These are phyloP conservation scores for Boletellus dicymbophilus DNA, from an alignment of 1,284 basidiomycete genomes.

Conservation along the genomic window DNA sequence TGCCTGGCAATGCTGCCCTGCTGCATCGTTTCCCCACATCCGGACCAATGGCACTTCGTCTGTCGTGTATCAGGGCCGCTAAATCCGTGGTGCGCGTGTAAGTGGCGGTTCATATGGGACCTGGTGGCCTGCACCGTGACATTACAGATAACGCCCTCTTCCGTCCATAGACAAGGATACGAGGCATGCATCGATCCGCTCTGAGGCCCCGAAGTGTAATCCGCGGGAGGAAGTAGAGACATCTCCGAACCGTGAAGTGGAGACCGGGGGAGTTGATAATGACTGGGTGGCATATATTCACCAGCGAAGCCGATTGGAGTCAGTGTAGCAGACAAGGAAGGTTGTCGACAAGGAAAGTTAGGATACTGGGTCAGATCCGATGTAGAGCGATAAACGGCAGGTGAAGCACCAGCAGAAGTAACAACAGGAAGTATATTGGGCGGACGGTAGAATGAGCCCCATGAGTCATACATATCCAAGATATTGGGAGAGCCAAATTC, in stretches of 20 bases:
- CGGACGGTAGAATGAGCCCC: conserved; percentile 1
- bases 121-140: conserved; percentile 25
- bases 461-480: conserved; percentile 3
- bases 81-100: conserved; percentile 25
- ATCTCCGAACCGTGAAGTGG: neutral
- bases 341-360: conserved; percentile 2
- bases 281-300: neutral
- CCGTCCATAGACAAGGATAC: conserved; percentile 25
- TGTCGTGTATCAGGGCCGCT: conserved; percentile 24
- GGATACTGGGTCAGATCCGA: neutral
- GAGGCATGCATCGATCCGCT: conserved; percentile 2
- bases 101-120: conserved; percentile 27
- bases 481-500: neutral
- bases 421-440: neutral
- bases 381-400: neutral
- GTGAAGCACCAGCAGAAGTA: neutral
- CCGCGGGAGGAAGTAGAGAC: neutral
- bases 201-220: conserved; percentile 1
- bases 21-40: conserved; percentile 25
- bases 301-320: conserved; percentile 3
- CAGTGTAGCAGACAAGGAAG: neutral
- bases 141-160: conserved; percentile 14
- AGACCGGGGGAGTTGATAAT: neutral
- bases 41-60: conserved; percentile 21
- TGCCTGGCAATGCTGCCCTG: conserved; percentile 34